These are phyloP conservation scores for Hysterium pulicare DNA, from an alignment of 2,329 filamentous ascomycete genomes.

Conservation along the genomic window DNA sequence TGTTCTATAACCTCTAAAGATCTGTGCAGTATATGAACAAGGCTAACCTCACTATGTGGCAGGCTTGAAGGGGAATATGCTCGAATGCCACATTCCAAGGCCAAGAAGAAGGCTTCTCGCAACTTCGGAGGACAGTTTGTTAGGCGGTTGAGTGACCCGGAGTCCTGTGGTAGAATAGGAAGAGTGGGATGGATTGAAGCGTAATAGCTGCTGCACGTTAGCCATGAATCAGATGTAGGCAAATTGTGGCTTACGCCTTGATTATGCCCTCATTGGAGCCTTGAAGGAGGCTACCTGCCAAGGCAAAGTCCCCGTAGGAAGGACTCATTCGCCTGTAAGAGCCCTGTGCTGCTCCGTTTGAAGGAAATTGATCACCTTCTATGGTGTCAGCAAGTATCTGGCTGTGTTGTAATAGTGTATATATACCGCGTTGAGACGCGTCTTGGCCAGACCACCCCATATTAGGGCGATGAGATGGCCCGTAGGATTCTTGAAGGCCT, in stretches of 20 bases:
- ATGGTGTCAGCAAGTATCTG: not conserved
- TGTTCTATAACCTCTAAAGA: constrained; percentile 26
- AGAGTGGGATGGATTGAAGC: constrained; percentile 34
- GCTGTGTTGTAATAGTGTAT: constrained; percentile 2
- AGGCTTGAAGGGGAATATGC: constrained; percentile 28
- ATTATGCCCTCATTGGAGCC: constrained; percentile 32
- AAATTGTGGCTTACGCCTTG: constrained; percentile 28
- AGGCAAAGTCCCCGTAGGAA: constrained; percentile 33
- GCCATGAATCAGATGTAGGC: not conserved
- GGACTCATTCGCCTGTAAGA: constrained; percentile 21
- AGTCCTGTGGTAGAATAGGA: constrained; percentile 32
- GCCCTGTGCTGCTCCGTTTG: constrained; percentile 22
- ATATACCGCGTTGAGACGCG: constrained; percentile 24
- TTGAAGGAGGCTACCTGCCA: constrained; percentile 32
- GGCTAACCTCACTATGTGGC: constrained; percentile 20
- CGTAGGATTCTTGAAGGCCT: constrained; percentile 29
- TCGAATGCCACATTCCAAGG: constrained; percentile 32
- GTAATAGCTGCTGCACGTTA: constrained; percentile 30
- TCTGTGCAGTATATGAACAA: constrained; percentile 28
- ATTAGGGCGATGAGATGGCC: constrained; percentile 19
- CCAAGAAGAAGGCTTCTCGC: constrained; percentile 34
- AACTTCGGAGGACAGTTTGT: constrained; percentile 32
- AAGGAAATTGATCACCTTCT: constrained; percentile 9
- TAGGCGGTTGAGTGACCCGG: constrained; percentile 30
- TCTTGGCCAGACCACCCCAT: constrained; percentile 29